A percentile compares a stretch with the other conserved stretches of the same genome.
Evolutionary conservation across 2,329 filamentous ascomycete species (phyloP).

Genomic region (Aspergillus fischeri): DNA sequence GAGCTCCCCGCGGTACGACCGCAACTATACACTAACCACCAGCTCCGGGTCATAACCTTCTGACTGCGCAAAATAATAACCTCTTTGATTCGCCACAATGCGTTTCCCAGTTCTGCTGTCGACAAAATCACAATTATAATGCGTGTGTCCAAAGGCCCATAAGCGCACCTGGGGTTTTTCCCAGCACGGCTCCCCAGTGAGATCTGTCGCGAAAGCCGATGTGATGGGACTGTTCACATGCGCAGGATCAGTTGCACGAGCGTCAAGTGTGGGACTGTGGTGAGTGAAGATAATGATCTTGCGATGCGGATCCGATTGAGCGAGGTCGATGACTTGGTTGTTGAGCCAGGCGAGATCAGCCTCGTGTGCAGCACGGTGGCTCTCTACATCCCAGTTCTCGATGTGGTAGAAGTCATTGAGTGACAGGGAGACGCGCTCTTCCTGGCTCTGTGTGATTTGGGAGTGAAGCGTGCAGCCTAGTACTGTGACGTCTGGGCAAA

Average conservation of each 20-base stretch:
- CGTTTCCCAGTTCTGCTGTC: conserved; percentile 29
- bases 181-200: conserved; percentile 39
- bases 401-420: conserved; percentile 53
- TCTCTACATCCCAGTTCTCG: conserved; percentile 31
- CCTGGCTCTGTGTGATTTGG: conserved; percentile 35
- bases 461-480: conserved; percentile 52
- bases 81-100: conserved; percentile 40
- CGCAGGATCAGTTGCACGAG: conserved; percentile 25
- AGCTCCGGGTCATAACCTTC: conserved; percentile 32
- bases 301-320: conserved; percentile 25
- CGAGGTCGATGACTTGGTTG: conserved; percentile 29
- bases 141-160: conserved; percentile 50
- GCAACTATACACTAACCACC: conserved; percentile 14
- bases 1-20: not conserved
- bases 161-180: conserved; percentile 33
- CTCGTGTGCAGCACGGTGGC: conserved; percentile 28
- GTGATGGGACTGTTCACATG: conserved; percentile 30
- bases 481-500: conserved; percentile 35
- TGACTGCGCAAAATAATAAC: conserved; percentile 39
- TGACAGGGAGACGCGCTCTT: conserved; percentile 37
- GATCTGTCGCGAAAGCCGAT: conserved; percentile 42
- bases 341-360: conserved; percentile 39
- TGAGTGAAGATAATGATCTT: conserved; percentile 40
- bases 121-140: conserved; percentile 42
- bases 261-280: conserved; percentile 31